A percentile compares a stretch with the other conserved stretches of the same genome.
These are phyloP conservation scores for Cicer arietinum DNA, from an alignment of 306 rosid species.

Conservation along the genomic window DNA sequence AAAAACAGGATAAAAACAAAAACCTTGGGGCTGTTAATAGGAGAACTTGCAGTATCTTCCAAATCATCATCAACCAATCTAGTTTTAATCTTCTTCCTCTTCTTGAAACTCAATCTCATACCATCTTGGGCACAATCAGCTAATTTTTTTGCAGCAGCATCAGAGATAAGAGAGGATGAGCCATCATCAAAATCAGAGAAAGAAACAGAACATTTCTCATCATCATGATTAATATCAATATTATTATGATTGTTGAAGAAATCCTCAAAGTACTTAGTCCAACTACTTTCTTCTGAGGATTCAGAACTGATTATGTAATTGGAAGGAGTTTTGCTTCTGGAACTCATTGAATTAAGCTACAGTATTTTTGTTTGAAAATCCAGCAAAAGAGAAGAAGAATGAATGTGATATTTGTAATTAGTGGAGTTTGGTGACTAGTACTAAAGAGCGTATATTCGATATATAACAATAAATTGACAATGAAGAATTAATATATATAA, in stretches of 20 bases:
- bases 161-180: conserved; percentile 50
- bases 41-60: conserved; percentile 95
- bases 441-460: conserved; percentile 28
- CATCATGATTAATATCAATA: neutral
- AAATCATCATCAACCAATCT: conserved; percentile 66
- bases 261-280: conserved; percentile 85
- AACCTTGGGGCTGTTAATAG: conserved; percentile 75
- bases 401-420: conserved; percentile 1
- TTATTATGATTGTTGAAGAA: conserved; percentile 43
- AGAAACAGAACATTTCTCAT: conserved; percentile 40
- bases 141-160: conserved; percentile 45
- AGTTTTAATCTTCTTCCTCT: conserved; percentile 56
- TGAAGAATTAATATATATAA: too few relatives aligned
- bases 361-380: neutral
- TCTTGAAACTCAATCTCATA: conserved; percentile 51
- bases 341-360: conserved; percentile 44
- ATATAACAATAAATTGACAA: neutral
- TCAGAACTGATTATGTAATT: conserved; percentile 40
- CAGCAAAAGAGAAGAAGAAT: conserved; percentile 9
- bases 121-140: conserved; percentile 3
- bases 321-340: conserved; percentile 44
- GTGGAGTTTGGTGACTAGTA: conserved; percentile 48
- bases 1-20: neutral
- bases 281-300: conserved; percentile 75
- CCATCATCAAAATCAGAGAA: conserved; percentile 31